Conservation (phyloP, 192 early-diverging fungal genomes). For the Coemansia pectinata region DNA sequence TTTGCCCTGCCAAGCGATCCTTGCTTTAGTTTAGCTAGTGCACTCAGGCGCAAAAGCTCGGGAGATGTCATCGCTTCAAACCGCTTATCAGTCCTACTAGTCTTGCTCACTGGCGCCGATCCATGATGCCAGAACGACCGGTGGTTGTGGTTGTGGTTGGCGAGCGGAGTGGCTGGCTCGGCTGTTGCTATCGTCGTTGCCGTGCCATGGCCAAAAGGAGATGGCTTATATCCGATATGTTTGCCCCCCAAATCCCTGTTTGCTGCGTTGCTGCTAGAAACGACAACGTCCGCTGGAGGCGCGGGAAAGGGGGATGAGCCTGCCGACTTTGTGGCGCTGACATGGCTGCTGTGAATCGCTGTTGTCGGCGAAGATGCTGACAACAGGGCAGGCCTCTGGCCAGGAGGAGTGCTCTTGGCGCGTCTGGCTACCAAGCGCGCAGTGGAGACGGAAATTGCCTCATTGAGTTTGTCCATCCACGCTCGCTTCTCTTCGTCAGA, state of each 20-base stretch:
- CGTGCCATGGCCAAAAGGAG: not conserved
- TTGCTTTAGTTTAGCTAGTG: constrained; percentile 12
- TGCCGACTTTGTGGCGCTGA: constrained; percentile 4
- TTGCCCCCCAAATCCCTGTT: not conserved
- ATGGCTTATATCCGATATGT: not conserved
- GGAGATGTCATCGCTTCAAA: constrained; percentile 38
- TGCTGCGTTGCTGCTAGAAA: not conserved
- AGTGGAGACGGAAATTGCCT: constrained; percentile 45
- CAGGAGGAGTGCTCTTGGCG: not conserved
- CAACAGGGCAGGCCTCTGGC: not conserved
- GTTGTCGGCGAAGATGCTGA: not conserved
- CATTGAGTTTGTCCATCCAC: constrained; percentile 56
- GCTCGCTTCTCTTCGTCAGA: constrained; percentile 58
- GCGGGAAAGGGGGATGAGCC: constrained; percentile 3
- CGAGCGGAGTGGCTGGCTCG: not conserved
- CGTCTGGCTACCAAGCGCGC: not conserved
- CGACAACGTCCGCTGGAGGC: not conserved
- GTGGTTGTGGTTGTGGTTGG: not conserved
- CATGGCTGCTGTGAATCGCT: not conserved
- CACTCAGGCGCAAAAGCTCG: constrained; percentile 35
- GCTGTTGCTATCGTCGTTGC: not conserved
- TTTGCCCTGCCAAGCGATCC: not conserved
- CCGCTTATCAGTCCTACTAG: constrained; percentile 3
- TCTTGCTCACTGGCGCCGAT: not conserved
- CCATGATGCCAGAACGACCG: constrained; percentile 23